These are phyloP conservation scores for Wallacemonas sp. DNA, from an alignment of 208 protist species.

Conservation along the genomic window DNA sequence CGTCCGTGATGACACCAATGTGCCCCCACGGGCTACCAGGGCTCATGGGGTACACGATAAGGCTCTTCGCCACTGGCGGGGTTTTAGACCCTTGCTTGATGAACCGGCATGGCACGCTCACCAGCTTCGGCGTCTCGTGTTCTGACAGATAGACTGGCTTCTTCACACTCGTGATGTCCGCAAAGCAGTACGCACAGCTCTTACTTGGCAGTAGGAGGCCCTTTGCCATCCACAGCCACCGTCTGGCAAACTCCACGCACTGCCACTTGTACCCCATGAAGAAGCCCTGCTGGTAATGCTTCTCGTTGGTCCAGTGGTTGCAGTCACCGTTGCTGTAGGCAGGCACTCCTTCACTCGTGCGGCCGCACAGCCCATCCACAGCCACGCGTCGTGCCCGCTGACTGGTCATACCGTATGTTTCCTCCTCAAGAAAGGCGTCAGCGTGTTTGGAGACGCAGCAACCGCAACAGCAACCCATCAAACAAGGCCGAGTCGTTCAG, in stretches of 20 bases:
- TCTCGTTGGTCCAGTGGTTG: slow-evolving; percentile 41
- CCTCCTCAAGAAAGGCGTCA: slow-evolving; percentile 2
- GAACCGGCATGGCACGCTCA: slow-evolving; percentile 47
- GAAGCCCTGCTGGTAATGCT: slow-evolving; percentile 45
- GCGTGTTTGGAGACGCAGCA: not conserved
- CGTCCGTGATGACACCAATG: slow-evolving; percentile 79
- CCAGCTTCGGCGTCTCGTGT: slow-evolving; percentile 21
- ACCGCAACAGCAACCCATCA: slow-evolving; percentile 14
- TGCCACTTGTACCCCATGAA: slow-evolving; percentile 89
- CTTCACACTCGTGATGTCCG: slow-evolving; percentile 6
- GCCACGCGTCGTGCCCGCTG: slow-evolving; percentile 16
- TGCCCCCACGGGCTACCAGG: slow-evolving; percentile 66
- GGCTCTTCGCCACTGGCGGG: slow-evolving; percentile 48
- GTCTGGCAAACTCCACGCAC: slow-evolving; percentile 86
- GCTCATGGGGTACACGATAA: slow-evolving; percentile 80
- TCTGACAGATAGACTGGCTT: slow-evolving; percentile 6
- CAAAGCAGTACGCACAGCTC: slow-evolving; percentile 48
- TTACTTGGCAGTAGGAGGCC: slow-evolving; percentile 58
- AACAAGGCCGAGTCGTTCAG: too few species aligned
- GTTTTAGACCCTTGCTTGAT: slow-evolving; percentile 47
- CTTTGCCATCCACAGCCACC: slow-evolving; percentile 67
- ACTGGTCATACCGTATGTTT: not conserved
- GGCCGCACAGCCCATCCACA: slow-evolving; percentile 55
- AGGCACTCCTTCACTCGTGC: slow-evolving; percentile 46
- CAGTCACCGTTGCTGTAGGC: slow-evolving; percentile 74